Evolutionary conservation across 345 rosid species (phyloP).

Genomic region (Linum tenue): DNA sequence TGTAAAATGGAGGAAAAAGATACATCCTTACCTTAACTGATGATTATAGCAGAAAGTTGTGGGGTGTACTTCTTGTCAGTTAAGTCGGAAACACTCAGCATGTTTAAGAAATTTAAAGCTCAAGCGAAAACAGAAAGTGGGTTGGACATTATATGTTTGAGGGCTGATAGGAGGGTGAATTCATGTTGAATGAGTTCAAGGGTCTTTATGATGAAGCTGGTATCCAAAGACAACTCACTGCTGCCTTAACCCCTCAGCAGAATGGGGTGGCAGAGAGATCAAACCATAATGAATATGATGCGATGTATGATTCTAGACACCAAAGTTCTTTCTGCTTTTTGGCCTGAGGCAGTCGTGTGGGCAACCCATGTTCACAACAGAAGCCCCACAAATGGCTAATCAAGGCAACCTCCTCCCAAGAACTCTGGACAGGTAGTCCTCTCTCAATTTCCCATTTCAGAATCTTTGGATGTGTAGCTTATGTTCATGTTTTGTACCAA

Average conservation of each 20-base stretch:
- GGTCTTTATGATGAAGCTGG: no score
- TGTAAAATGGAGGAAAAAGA: not conserved
- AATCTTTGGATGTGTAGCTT: not conserved
- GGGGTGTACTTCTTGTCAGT: slow-evolving; percentile 4
- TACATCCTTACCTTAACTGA: no score
- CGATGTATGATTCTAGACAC: not conserved
- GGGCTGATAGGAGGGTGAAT: slow-evolving; percentile 4
- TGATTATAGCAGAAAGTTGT: not conserved
- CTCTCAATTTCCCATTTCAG: not conserved
- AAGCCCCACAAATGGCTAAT: not conserved
- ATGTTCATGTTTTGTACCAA: not conserved
- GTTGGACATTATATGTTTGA: not conserved
- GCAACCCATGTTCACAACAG: not conserved
- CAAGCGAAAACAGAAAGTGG: slow-evolving; percentile 3
- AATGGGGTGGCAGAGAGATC: not conserved
- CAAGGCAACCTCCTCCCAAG: not conserved
- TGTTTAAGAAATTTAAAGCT: slow-evolving; percentile 2
- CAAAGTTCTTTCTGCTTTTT: not conserved
- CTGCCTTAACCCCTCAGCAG: not conserved
- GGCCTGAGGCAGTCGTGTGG: not conserved
- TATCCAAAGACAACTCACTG: no score
- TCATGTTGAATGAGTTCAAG: not conserved
- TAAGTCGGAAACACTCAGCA: not conserved
- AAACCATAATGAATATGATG: not conserved
- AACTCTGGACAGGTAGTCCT: not conserved